These are phyloP conservation scores for Phytopythium delawarense DNA, from an alignment of 352 stramenopile genomes.

Conservation along the genomic window DNA sequence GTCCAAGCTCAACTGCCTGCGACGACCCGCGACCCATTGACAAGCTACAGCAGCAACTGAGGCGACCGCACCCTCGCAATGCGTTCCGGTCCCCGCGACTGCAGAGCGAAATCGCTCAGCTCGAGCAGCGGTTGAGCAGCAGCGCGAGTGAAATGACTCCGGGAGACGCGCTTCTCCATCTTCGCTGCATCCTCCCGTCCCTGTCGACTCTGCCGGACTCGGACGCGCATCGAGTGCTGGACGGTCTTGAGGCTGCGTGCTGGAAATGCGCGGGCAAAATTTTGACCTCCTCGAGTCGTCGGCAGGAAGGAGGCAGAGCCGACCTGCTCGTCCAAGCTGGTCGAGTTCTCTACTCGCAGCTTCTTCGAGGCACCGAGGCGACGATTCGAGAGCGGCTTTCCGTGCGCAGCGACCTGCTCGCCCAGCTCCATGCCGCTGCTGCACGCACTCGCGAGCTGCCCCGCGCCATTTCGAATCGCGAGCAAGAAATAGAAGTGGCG, in stretches of 20 bases:
- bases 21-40: background rate
- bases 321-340: background rate
- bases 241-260: slow-evolving; percentile 24
- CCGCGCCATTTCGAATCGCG: slow-evolving; percentile 13
- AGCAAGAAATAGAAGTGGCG: background rate
- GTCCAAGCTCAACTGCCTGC: background rate
- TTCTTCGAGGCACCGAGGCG: slow-evolving; percentile 26
- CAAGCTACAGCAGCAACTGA: background rate
- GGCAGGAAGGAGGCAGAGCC: background rate
- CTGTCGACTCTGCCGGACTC: background rate
- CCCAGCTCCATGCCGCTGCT: slow-evolving; percentile 15
- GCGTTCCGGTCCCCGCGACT: slow-evolving; percentile 29
- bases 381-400: slow-evolving; percentile 19
- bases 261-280: slow-evolving; percentile 17
- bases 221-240: background rate
- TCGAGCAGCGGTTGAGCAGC: slow-evolving; percentile 21
- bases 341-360: slow-evolving; percentile 26
- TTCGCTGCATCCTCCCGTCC: slow-evolving; percentile 15
- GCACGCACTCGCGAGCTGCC: slow-evolving; percentile 33
- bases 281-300: background rate
- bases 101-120: slow-evolving; percentile 23
- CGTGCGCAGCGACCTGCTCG: slow-evolving; percentile 13
- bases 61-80: background rate
- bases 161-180: slow-evolving; percentile 24
- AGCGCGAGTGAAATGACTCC: slow-evolving; percentile 14